Conservation (phyloP, 345 rosid species). For the Aquilaria yunnanensis region DNA sequence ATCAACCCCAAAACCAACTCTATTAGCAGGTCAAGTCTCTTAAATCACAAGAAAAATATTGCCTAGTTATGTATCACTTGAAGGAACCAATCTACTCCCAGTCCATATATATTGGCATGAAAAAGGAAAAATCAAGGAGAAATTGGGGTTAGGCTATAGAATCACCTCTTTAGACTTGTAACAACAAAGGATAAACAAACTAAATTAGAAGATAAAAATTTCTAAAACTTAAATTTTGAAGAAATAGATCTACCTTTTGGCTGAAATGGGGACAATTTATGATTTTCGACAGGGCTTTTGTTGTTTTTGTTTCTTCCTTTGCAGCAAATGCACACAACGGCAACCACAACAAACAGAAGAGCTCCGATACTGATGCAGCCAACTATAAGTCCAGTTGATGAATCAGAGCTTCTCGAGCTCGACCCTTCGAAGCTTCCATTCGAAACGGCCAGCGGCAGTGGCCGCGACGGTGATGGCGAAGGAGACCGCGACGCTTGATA, state of each 20-base stretch:
- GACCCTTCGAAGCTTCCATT: slow-evolving; percentile 10
- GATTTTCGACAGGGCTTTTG: background rate
- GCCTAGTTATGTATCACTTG: too few species aligned
- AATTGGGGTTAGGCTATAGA: background rate
- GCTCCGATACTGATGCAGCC: slow-evolving; percentile 19
- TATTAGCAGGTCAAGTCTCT: too few species aligned
- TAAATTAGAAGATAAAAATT: background rate
- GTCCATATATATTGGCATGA: too few species aligned
- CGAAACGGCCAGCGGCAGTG: slow-evolving; percentile 7
- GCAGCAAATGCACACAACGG: slow-evolving; percentile 12
- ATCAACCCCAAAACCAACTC: too few species aligned
- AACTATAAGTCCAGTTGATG: slow-evolving; percentile 16
- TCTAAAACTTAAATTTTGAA: background rate
- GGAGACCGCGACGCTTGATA: slow-evolving; percentile 1
- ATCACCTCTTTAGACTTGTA: background rate
- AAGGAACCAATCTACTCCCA: too few species aligned
- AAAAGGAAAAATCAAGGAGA: too few species aligned
- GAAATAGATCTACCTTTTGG: slow-evolving; percentile 6
- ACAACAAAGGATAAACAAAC: background rate
- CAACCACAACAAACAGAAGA: slow-evolving; percentile 21
- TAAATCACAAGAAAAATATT: too few species aligned
- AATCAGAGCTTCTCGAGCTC: slow-evolving; percentile 11
- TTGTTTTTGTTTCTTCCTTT: slow-evolving; percentile 15
- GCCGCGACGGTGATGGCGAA: slow-evolving; percentile 13
- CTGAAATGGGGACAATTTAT: background rate